A percentile compares a stretch with the other conserved stretches of the same genome.
phyloP scores from a whole-genome alignment of 331 rosid species.

The Quercus lobata region DNA sequence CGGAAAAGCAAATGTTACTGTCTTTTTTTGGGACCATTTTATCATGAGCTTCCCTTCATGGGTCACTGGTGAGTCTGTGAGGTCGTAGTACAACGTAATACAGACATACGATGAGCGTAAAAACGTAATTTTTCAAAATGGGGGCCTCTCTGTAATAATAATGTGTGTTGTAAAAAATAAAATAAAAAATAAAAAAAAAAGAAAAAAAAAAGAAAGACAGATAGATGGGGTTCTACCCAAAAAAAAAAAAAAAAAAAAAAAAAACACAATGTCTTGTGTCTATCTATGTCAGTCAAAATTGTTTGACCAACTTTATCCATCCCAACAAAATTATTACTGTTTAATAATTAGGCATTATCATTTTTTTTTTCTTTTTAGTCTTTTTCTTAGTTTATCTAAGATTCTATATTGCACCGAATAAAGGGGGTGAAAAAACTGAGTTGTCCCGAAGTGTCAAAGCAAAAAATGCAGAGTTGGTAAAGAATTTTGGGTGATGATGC shows the following conservation, averaged over 20 bases:
- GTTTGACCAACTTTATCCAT: slow-evolving; percentile 48
- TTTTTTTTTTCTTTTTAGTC: background rate
- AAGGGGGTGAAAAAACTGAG: background rate
- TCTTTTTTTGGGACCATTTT: slow-evolving; percentile 13
- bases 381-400: background rate
- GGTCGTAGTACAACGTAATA: background rate
- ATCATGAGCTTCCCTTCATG: no score
- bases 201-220: background rate
- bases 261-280: slow-evolving; percentile 28
- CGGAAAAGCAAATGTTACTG: background rate
- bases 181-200: no score
- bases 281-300: slow-evolving; percentile 40
- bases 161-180: background rate
- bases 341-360: slow-evolving; percentile 31
- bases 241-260: background rate
- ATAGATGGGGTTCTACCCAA: background rate
- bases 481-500: background rate
- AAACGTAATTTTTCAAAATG: background rate
- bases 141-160: background rate
- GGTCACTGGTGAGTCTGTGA: background rate
- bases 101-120: background rate
- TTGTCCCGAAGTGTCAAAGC: background rate
- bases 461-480: background rate
- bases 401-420: background rate
- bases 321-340: slow-evolving; percentile 41